phyloP scores from a whole-genome alignment of 192 early-diverging fungal species.

The Coemansia aciculifera region DNA sequence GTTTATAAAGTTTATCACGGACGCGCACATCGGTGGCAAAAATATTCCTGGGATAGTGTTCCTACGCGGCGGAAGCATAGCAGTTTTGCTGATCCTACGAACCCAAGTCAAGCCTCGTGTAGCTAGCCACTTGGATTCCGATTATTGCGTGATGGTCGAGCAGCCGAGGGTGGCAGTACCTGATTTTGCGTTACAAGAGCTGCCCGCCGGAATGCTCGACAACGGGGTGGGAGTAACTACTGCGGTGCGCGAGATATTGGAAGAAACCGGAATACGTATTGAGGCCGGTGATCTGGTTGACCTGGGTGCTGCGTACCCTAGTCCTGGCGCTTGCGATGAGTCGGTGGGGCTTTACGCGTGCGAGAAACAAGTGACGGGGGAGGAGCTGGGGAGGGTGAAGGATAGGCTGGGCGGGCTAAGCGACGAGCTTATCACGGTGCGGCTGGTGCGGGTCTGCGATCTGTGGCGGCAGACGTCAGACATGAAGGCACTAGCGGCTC shows the following conservation, averaged over 20 bases:
- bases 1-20: constrained; percentile 71
- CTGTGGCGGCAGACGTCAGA: constrained; percentile 68
- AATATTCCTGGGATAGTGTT: constrained; percentile 75
- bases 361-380: constrained; percentile 55
- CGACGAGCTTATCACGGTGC: constrained; percentile 75
- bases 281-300: constrained; percentile 64
- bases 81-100: constrained; percentile 67
- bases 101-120: neutral
- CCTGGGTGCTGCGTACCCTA: constrained; percentile 67
- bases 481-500: constrained; percentile 68
- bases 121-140: constrained; percentile 29
- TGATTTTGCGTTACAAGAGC: constrained; percentile 61
- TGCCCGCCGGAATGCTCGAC: constrained; percentile 89
- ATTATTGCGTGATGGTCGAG: constrained; percentile 66
- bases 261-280: constrained; percentile 78
- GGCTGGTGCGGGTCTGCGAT: constrained; percentile 64
- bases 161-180: constrained; percentile 76
- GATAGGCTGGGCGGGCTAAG: constrained; percentile 70
- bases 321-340: constrained; percentile 82
- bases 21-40: constrained; percentile 53
- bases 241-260: constrained; percentile 75
- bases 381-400: constrained; percentile 60
- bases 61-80: constrained; percentile 76
- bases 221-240: constrained; percentile 57
- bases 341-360: constrained; percentile 70